A percentile compares a stretch with the other conserved stretches of the same genome.
These are phyloP conservation scores for Aspergillus avenaceus DNA, from an alignment of 495 filamentous ascomycete genomes.

Conservation along the genomic window DNA sequence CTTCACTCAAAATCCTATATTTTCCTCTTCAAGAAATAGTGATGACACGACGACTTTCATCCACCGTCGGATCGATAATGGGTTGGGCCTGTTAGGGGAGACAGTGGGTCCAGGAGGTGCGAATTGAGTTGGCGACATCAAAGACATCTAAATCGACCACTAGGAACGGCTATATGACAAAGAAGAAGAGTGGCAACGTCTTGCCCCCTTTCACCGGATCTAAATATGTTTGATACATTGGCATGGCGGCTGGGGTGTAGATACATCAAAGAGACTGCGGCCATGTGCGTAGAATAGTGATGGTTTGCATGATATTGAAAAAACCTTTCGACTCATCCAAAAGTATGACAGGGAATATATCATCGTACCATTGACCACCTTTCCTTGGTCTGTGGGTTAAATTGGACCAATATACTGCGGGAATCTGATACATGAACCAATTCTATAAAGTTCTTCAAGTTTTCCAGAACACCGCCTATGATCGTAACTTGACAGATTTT, in stretches of 20 bases:
- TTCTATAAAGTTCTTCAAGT: slow-evolving; percentile 1
- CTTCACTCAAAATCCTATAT: neutral
- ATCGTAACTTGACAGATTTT: slow-evolving; percentile 3
- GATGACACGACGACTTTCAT: neutral
- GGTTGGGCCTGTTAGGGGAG: too few species aligned
- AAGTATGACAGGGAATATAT: neutral
- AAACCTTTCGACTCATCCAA: neutral
- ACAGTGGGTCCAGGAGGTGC: slow-evolving; percentile 3
- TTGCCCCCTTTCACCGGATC: neutral
- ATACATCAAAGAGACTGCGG: slow-evolving; percentile 1
- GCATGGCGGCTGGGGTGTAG: neutral
- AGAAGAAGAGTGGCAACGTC: neutral
- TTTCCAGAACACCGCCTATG: slow-evolving; percentile 4
- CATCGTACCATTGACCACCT: neutral
- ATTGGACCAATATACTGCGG: neutral
- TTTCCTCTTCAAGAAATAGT: neutral
- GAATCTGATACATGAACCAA: neutral
- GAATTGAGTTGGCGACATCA: neutral
- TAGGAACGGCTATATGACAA: neutral
- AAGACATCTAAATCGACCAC: neutral
- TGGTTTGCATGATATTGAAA: neutral
- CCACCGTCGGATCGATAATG: too few species aligned
- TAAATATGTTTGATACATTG: neutral
- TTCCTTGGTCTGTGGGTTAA: neutral
- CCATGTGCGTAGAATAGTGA: neutral